Evolutionary conservation across 1,284 basidiomycete species (phyloP), one percentile per base, ranked within the genome.

Genomic region (Rhizoctonia solani): DNA sequence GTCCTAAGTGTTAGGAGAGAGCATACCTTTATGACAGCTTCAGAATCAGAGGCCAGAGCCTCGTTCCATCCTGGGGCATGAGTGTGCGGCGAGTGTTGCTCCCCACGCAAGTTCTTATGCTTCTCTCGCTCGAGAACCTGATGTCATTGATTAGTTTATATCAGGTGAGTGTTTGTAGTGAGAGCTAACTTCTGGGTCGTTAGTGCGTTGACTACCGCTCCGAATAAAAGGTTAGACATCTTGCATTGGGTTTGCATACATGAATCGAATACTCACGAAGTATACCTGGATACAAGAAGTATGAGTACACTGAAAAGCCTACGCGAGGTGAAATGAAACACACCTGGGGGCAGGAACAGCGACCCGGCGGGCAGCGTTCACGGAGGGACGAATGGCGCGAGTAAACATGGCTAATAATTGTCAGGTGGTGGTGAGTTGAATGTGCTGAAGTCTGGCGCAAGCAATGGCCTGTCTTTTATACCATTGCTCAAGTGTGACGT

Each of bases 41-140:
- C 89, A 0, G 88, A 88, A 13, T 80, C 72, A 68, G 81, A 84
- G 0, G 89, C 89, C 23, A 90, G 83, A 39, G 76, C 73, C 72
- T 91, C 86, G 73, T 90, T 90, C 89, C 89, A 91, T 1, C 87
- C 88, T 4, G 88, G 89, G 1, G 88, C 87, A 68, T 85, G 73
- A 21, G 77, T 74, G 59, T 83, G 79, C 1, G 81, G 82, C 69
- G 81, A 79, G 73, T 85, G 80, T 58, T 85, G 82, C 37, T 76
- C 74, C 13, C 78, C 77, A 19, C 70, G 69, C 47, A 87, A 74
- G 73, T 85, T 86, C 39, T 83, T 79, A 29, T 75, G 76, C 72
- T 89, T 88, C 75, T 88, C 85, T 13, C 71, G 73, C 68, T 87
- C 84, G 19, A 88, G 75, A 13, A 82, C 72, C 83, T 86, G 66